Percentiles rank a stretch among this genome's conserved stretches.
Evolutionary conservation across 176 grass and related monocot species (phyloP).

Genomic region (Lolium rigidum): DNA sequence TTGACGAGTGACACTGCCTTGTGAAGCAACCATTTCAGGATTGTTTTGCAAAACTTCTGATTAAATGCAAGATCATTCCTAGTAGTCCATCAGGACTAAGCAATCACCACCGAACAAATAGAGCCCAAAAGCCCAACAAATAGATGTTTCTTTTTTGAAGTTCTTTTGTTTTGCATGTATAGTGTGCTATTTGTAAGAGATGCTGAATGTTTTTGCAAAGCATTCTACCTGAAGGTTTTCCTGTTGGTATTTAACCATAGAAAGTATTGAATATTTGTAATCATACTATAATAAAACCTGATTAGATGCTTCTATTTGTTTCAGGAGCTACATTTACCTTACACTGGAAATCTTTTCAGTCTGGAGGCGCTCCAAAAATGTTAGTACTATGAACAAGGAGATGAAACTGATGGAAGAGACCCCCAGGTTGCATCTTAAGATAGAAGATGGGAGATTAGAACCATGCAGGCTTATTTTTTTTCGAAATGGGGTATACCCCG

Average conservation of each 20-base stretch:
- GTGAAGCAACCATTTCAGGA: background rate
- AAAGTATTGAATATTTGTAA: background rate
- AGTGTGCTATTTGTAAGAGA: too few species aligned
- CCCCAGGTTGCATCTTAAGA: background rate
- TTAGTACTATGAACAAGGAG: background rate
- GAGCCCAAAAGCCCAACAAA: background rate
- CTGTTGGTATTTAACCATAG: too few species aligned
- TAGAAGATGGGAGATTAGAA: background rate
- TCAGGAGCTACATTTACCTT: background rate
- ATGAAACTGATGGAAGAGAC: background rate
- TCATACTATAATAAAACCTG: background rate
- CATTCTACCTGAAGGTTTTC: too few species aligned
- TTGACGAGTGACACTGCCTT: background rate
- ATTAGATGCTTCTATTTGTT: constrained; percentile 2
- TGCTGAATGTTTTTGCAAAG: too few species aligned
- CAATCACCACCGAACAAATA: background rate
- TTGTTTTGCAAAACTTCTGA: background rate
- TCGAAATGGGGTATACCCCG: too few species aligned
- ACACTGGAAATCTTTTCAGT: background rate
- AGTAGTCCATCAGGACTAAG: background rate
- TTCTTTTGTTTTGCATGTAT: too few species aligned
- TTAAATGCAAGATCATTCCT: background rate
- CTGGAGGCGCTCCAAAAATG: background rate
- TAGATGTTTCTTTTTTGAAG: too few species aligned
- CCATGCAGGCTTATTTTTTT: background rate